Base-by-base conservation (phyloP, 208 protist genomes). In the Endotrypanum monterogeii region DNA sequence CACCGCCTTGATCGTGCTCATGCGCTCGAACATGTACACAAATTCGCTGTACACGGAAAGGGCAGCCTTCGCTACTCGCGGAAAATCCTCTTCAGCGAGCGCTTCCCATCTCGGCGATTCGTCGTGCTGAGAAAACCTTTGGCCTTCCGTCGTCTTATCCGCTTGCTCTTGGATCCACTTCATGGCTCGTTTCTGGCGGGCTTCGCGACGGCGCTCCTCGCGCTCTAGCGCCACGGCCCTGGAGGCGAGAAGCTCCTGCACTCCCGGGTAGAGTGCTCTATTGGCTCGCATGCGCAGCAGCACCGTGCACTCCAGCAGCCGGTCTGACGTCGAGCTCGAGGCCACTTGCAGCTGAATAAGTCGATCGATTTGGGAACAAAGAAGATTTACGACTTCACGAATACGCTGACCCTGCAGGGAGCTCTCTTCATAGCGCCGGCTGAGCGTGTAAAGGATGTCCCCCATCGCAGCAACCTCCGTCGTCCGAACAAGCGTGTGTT, bases 291-390 rank as follows among this genome's bases (percentile, higher is more conserved):
- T 93, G 52, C 83, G 84, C 28, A 95, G 79, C 65, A 95, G 76
- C 41, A 95, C 66, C n/a, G 85, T 91, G 61, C 80, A 62, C 73
- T 95, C 88, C 54, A 95, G 76, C 32, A 95, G 52, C 23, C 79
- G 75, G 5, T 82, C 84, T 16, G 79, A 73, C 12, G 79, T 41
- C 41, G 60, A 66, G 9, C 55, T 57, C 1, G 76, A 62, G 3
- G 83, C 62, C 6, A 93, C 65, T n/a, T 84, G 70, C 25, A 80
- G 25, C 51, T 80, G 74, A 70, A 93, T 58, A 57, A 95, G 79
- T 2, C 73, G 83, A 54, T 84, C 74, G 55, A 91, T 30, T n/a
- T 92, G 91, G 0, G 32, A 56, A 25, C 83, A 87, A 39, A 95
- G 76, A 6, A 79, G 58, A 52, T 92, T 80, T 23, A 94, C 48